Evolutionary conservation across 2,329 filamentous ascomycete genomes (phyloP), one percentile per base, ranked within the genome.

Genomic region (Camptophora hylomeconis): DNA sequence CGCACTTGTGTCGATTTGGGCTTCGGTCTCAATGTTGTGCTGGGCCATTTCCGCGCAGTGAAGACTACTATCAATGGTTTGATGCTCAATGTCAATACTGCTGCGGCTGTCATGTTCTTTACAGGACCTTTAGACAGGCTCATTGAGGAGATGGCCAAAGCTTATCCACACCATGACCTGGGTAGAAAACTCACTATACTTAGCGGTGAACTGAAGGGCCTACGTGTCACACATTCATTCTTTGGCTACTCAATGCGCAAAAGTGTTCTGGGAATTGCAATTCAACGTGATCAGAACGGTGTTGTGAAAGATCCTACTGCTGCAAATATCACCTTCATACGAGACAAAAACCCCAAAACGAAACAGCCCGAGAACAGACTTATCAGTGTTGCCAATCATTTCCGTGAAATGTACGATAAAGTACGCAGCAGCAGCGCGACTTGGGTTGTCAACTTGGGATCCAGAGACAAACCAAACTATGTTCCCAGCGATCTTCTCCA

Each of bases 401-500:
- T 28, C 16, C 9, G 16, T 5, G 17, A 16, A 13, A 16, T 16
- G 6, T 26, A 16, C 12, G 16, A 11, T 15, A 19, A 6, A 9
- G 19, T 15, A 22, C 16, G 7, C 9, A 17, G 19, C 7, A 19
- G 17, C 11, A 7, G 5, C 10, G 15, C 15, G 5, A 16, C 26
- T 17, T 15, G 5, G 6, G 26, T 28, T 12, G 12, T 28, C 5
- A 18, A 28, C 14, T 19, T 28, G 7, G 26, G 26, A n/a, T 20
- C 19, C n/a, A 8, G n/a, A 20, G 19, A 20, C 15, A 28, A 21
- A 9, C 7, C 13, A 21, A 16, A 19, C 17, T 28, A 20, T 14
- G 20, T 28, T n/a, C 26, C 26, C 20, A 12, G 9, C 5, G 19
- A 28, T 20, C 12, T 28, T 6, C 13, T 11, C 17, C n/a, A 19